Evolutionary conservation across 2,329 filamentous ascomycete genomes (phyloP).

Genomic region (Ilyonectria destructans): DNA sequence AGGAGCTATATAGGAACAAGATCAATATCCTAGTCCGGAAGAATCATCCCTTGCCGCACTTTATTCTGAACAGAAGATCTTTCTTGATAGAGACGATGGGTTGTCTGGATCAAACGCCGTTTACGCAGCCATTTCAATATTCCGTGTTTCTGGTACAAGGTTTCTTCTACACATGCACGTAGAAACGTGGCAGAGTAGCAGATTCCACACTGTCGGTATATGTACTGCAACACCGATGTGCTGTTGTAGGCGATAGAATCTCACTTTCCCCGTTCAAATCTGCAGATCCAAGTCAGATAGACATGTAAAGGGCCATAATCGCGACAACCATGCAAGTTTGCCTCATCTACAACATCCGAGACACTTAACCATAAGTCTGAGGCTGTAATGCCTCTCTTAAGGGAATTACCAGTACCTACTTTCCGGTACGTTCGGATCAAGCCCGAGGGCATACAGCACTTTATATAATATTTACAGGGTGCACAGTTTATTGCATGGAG

Average conservation of each 20-base stretch:
- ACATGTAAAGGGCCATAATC: background rate
- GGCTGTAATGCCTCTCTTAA: too few relatives aligned
- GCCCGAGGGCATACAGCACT: too few relatives aligned
- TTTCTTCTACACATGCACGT: background rate
- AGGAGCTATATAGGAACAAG: background rate
- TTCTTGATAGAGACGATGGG: background rate
- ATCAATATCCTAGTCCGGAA: background rate
- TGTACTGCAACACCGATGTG: background rate
- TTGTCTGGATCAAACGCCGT: background rate
- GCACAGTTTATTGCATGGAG: background rate
- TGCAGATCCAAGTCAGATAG: background rate
- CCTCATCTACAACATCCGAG: too few relatives aligned
- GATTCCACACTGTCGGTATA: background rate
- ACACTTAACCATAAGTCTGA: too few relatives aligned
- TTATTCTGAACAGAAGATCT: too few relatives aligned
- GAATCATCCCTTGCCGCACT: too few relatives aligned
- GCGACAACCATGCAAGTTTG: too few relatives aligned
- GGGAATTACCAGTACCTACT: too few relatives aligned
- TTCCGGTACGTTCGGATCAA: too few relatives aligned
- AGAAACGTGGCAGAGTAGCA: slow-evolving; percentile 1
- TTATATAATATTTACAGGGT: background rate
- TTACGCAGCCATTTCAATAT: background rate
- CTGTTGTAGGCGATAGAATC: background rate
- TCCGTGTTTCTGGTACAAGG: background rate
- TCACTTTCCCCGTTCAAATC: background rate